Evolutionary conservation across 2,329 filamentous ascomycete genomes (phyloP).

Genomic region (Chlorencoelia australis): DNA sequence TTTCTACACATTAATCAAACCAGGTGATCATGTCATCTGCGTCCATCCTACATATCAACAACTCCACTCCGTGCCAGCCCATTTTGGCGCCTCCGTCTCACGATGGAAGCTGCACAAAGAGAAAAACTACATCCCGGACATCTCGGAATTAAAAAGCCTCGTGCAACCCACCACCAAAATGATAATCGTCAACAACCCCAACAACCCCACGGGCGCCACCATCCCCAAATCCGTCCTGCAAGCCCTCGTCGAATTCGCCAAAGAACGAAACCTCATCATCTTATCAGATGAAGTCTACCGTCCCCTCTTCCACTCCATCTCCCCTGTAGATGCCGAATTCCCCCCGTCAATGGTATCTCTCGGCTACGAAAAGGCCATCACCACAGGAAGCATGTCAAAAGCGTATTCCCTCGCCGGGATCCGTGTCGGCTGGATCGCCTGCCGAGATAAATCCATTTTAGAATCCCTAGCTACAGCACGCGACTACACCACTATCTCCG

Average conservation of each 20-base stretch:
- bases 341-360: slow-evolving; percentile 62
- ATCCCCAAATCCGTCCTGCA: slow-evolving; percentile 52
- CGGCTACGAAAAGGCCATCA: slow-evolving; percentile 60
- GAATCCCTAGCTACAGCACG: slow-evolving; percentile 53
- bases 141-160: slow-evolving; percentile 53
- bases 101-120: slow-evolving; percentile 61
- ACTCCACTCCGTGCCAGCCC: slow-evolving; percentile 64
- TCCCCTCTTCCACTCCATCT: slow-evolving; percentile 58
- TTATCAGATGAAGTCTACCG: slow-evolving; percentile 76
- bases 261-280: slow-evolving; percentile 52
- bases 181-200: slow-evolving; percentile 63
- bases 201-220: slow-evolving; percentile 70
- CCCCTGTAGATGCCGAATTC: slow-evolving; percentile 31
- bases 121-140: slow-evolving; percentile 56
- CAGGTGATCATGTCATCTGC: slow-evolving; percentile 75
- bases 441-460: slow-evolving; percentile 51
- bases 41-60: slow-evolving; percentile 85
- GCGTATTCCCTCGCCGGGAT: slow-evolving; percentile 76
- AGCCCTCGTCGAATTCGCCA: slow-evolving; percentile 53
- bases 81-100: slow-evolving; percentile 66
- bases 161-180: slow-evolving; percentile 63
- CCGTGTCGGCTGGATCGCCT: slow-evolving; percentile 74
- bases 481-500: slow-evolving; percentile 80
- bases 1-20: slow-evolving; percentile 60
- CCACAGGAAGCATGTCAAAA: slow-evolving; percentile 76